These are phyloP conservation scores for Esteya vermicola DNA, from an alignment of 2,329 filamentous ascomycete genomes.

Conservation along the genomic window DNA sequence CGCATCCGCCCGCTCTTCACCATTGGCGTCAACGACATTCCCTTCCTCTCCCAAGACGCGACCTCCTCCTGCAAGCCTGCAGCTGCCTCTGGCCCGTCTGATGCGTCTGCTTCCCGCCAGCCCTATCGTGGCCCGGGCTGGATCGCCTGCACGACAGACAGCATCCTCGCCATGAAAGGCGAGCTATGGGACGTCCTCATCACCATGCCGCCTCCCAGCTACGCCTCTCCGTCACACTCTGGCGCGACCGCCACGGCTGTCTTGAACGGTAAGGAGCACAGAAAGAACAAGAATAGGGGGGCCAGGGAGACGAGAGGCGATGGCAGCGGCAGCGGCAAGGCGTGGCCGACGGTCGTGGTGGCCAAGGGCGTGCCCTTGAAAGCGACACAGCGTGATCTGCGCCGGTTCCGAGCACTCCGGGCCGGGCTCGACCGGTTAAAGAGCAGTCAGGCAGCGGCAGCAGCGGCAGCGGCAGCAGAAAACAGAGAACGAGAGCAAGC, in stretches of 20 bases:
- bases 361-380: slow-evolving; percentile 52
- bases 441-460: slow-evolving; percentile 7
- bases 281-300: too few species aligned
- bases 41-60: slow-evolving; percentile 51
- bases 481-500: not conserved
- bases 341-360: slow-evolving; percentile 65
- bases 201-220: slow-evolving; percentile 48
- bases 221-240: too few species aligned
- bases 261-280: too few species aligned
- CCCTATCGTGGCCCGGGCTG: slow-evolving; percentile 51
- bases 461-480: slow-evolving; percentile 9
- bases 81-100: too few species aligned
- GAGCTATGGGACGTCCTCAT: slow-evolving; percentile 83
- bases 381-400: slow-evolving; percentile 80
- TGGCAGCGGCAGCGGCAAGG: too few species aligned
- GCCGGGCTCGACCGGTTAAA: slow-evolving; percentile 41
- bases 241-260: not conserved
- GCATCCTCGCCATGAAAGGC: slow-evolving; percentile 74
- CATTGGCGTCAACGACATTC: slow-evolving; percentile 85
- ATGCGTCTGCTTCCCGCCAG: too few species aligned
- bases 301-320: too few species aligned
- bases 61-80: too few species aligned
- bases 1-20: slow-evolving; percentile 77
- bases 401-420: slow-evolving; percentile 59
- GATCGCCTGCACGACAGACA: slow-evolving; percentile 93